Percentiles rank a stretch among this genome's conserved stretches.
phyloP scores from a whole-genome alignment of 495 filamentous ascomycete species.

The Elaphomyces granulatus region DNA sequence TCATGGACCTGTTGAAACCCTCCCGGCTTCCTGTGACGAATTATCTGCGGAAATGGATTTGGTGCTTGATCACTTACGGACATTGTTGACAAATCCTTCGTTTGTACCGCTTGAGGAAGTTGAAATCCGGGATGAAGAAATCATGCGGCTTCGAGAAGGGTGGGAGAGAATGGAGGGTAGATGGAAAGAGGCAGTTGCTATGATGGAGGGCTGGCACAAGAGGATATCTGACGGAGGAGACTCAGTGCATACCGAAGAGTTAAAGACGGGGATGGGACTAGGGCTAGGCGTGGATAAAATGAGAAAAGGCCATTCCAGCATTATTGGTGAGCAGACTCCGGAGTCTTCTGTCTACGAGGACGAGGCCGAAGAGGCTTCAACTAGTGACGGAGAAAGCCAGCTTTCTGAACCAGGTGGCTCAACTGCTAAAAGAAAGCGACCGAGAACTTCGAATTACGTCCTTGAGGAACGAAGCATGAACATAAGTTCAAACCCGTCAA shows the following conservation, averaged over 20 bases:
- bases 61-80: slow-evolving; percentile 65
- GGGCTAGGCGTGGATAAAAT: slow-evolving; percentile 12
- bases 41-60: slow-evolving; percentile 56
- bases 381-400: too few relatives aligned
- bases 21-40: slow-evolving; percentile 50
- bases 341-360: slow-evolving; percentile 7
- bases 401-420: slow-evolving; percentile 1
- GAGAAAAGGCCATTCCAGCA: slow-evolving; percentile 19
- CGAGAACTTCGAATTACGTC: slow-evolving; percentile 20
- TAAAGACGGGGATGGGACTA: slow-evolving; percentile 59
- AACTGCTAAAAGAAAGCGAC: slow-evolving; percentile 10
- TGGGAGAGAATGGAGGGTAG: slow-evolving; percentile 85
- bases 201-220: slow-evolving; percentile 90
- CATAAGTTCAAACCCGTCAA: slow-evolving; percentile 17
- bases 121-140: slow-evolving; percentile 79
- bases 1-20: slow-evolving; percentile 21
- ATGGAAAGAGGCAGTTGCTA: slow-evolving; percentile 74
- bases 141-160: slow-evolving; percentile 60
- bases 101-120: slow-evolving; percentile 96
- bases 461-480: slow-evolving; percentile 34
- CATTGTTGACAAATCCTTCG: slow-evolving; percentile 79
- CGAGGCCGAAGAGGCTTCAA: slow-evolving; percentile 5
- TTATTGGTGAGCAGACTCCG: slow-evolving; percentile 9
- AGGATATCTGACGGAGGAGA: slow-evolving; percentile 66
- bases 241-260: slow-evolving; percentile 68